Evolutionary conservation across 2,329 filamentous ascomycete genomes (phyloP), one percentile per base, ranked within the genome.

Genomic region (Alternaria arbusti): DNA sequence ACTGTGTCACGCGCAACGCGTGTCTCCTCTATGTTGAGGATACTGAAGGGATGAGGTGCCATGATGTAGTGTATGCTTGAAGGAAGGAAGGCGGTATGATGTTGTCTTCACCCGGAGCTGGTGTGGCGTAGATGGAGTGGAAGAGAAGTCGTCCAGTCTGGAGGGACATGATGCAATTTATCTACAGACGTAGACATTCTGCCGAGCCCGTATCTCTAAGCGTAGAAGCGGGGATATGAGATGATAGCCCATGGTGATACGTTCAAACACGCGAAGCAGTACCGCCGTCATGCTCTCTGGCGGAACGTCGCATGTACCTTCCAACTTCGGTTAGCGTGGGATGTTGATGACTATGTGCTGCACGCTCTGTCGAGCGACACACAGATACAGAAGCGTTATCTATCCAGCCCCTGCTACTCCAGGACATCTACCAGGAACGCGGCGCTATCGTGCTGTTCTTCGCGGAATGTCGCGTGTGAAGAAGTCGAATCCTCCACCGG

Each of bases 11-110:
- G 81, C 44, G 86, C 84, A 20, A 78, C 74, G 59, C 81, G 79
- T 20, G 87, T 87, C 76, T 89, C 87, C 43, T 86, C 81, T 70
- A 86, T 76, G 52, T 82, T 84, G 60, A 89, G 83, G 69, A 82
- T 86, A 72, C 86, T 86, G 78, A 88, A 81, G 15, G 87, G 86
- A 68, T 86, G 85, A 40, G 79, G 80, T 65, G 78, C 71, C 79
- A 80, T 80, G 61, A 36, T 64, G 59, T 30, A 20, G 36, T 51
- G 20, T 43, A 30, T 55, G 26, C n/a, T 9, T 12, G n/a, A 30
- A n/a, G n/a, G 22, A 52, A 36, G 49, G 22, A 25, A 11, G 43
- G 9, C 23, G 13, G 32, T 46, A 25, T 9, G 13, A 25, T 30
- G 6, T 25, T 57, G 44, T 47, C 13, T 56, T 28, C 17, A 44